These are phyloP conservation scores for Exserohilum turcica DNA, from an alignment of 2,329 filamentous ascomycete genomes.

Conservation along the genomic window DNA sequence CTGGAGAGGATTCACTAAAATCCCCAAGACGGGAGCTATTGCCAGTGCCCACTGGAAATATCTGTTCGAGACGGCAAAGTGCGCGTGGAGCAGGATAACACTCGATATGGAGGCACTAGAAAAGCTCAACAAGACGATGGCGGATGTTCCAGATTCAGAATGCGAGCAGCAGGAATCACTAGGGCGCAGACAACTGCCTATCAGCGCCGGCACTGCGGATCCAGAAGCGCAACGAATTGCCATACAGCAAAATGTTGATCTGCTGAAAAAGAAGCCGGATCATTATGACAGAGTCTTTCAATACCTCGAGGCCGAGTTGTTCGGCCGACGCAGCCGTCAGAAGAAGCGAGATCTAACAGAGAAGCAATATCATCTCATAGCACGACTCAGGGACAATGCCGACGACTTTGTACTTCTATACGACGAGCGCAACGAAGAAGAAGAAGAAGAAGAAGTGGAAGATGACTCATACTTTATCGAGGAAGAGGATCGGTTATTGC, in stretches of 20 bases:
- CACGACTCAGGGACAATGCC: neutral
- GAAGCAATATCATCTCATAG: neutral
- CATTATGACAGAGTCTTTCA: neutral
- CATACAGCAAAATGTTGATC: conserved; percentile 2
- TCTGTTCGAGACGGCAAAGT: conserved; percentile 23
- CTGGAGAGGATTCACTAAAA: neutral
- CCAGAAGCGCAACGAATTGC: conserved; percentile 4
- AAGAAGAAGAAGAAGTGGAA: neutral
- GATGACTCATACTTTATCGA: neutral
- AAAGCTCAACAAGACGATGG: neutral
- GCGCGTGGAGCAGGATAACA: conserved; percentile 23
- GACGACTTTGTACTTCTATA: neutral
- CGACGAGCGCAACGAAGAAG: neutral
- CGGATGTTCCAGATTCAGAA: neutral
- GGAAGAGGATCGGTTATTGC: neutral
- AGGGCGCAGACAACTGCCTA: neutral
- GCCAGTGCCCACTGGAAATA: conserved; percentile 21
- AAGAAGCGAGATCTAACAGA: neutral
- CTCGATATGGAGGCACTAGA: conserved; percentile 11
- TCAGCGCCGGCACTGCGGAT: neutral
- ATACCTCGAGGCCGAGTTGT: conserved; percentile 3
- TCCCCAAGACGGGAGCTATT: neutral
- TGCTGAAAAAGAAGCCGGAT: neutral
- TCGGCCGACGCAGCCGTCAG: neutral
- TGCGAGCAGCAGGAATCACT: neutral